Base-by-base conservation (phyloP, 1,284 basidiomycete genomes). In the Rhizopogon hawkerae region DNA sequence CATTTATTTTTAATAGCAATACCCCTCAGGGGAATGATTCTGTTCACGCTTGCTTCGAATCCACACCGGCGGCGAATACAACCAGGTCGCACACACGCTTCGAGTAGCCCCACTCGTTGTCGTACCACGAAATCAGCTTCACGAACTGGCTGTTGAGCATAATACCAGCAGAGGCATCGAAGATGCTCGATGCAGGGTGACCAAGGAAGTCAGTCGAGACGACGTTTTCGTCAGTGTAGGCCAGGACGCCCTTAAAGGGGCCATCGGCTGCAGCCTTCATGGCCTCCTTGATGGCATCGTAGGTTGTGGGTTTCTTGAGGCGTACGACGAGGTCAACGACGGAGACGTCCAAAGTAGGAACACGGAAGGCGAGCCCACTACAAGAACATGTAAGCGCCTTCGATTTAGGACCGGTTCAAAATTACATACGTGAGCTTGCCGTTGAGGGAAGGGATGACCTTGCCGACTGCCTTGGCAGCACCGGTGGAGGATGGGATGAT, bases 401-500 rank as follows among this genome's bases (percentile, higher is more conserved):
- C 3, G 10, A 24, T 44, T 43, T 9, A 10, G 10, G 23, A 16
- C n/a, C 9, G 16, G 31, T 9, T 23, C 14, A n/a, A 48, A 11
- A 38, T 16, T 11, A 50, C 81, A 56, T 61, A 83, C 86, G 89
- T 93, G 61, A 96, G 85, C 79, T 98, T 98, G 76, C 95, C 95
- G 75, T 98, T 97, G 62, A 99, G 83, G 55, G 74, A 71, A 57
- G 95, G 95, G 69, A 98, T 98, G 70, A 98, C 95, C 81, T 98
- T 97, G 67, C 95, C 95, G 68, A 98, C 95, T 57, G 94, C 92
- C 81, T 98, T 98, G 71, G 96, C 96, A 57, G 95, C 95, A 77
- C 95, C 95, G 57, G 96, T 98, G 64, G 92, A 96, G 29, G 95
- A 98, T 53, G 95, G 95, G 69, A 99, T 99, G 75, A 99, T 98